Percentiles rank a stretch among this genome's conserved stretches.
phyloP scores from a whole-genome alignment of 1,284 basidiomycete genomes.

The Megacollybia platyphylla region DNA sequence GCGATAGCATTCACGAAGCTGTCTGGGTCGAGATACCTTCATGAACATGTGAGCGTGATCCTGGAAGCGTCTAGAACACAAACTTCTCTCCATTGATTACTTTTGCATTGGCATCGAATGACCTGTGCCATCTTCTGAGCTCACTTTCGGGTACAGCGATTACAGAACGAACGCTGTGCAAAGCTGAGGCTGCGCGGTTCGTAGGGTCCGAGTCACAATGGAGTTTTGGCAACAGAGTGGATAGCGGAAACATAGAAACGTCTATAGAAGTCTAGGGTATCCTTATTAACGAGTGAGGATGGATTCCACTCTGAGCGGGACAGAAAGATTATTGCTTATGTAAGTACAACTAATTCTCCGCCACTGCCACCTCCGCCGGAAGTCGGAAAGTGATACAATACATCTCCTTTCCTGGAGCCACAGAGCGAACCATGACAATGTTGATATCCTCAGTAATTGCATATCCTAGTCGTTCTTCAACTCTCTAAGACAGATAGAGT shows the following conservation, averaged over 20 bases:
- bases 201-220: constrained; percentile 30
- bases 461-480: constrained; percentile 54
- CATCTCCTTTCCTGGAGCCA: constrained; percentile 98
- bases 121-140: constrained; percentile 75
- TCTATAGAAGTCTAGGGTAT: constrained; percentile 12
- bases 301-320: constrained; percentile 5
- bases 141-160: constrained; percentile 71
- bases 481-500: constrained; percentile 40
- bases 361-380: constrained; percentile 46
- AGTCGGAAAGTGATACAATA: constrained; percentile 93
- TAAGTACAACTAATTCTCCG: not conserved
- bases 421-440: constrained; percentile 79
- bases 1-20: constrained; percentile 91
- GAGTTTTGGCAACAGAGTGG: constrained; percentile 30
- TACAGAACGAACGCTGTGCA: constrained; percentile 52
- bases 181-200: constrained; percentile 34
- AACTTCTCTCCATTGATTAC: constrained; percentile 71
- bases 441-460: constrained; percentile 37
- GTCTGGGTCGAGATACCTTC: constrained; percentile 68
- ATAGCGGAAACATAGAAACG: constrained; percentile 13
- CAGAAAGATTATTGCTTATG: constrained; percentile 7
- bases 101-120: constrained; percentile 75
- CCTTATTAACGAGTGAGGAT: constrained; percentile 9
- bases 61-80: constrained; percentile 17
- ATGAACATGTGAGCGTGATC: not conserved